Evolutionary conservation across 495 filamentous ascomycete genomes (phyloP), one percentile per base, ranked within the genome.

Genomic region (Penicillium riverlandense): DNA sequence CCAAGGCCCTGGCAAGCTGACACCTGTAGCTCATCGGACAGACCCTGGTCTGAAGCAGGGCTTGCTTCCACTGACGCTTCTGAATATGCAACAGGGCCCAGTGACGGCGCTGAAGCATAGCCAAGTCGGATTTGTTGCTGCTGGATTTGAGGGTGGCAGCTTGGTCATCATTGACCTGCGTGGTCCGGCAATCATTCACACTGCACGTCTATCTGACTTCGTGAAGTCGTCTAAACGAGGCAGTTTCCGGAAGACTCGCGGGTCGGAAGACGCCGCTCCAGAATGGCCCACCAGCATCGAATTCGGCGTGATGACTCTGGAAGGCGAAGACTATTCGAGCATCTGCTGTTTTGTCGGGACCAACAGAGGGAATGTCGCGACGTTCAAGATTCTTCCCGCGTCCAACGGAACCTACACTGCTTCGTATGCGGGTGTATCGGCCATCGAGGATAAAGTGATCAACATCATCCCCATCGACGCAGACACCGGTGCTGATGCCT

Each of bases 311-410:
- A 83, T 98, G 80, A 92, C 84, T 10, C 69, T 96, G 13, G 92
- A 97, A 36, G 87, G 84, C 0, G 91, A 96, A 63, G 84, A 86
- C 48, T 98, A 95, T 55, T 96, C 91, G 7, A 95, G 87, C 52
- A 95, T 98, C 43, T 80, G 84, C 37, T 84, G 90, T 51, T 95
- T 96, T 54, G 84, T 92, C 4, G 92, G 94, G 8, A 97, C 91
- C 0, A 90, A 84, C 53, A 54, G 80, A 31, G 92, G 92, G 14
- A 83, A 83, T 45, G 66, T 96, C 28, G 80, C 80, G 13, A 96
- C 92, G 0, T 90, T 97, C 67, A 95, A 92, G 65, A 70, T 98
- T 12, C 67, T 97, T 7, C 92, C 92, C 2, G 70, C 79, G 7
- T 62, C 72, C 2, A 72, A 74, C 51, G 82, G 86, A 6, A 67